Percentiles rank a stretch among this genome's conserved stretches.
phyloP scores from a whole-genome alignment of 371 early-diverging fungal genomes.

The Mucor sp. region DNA sequence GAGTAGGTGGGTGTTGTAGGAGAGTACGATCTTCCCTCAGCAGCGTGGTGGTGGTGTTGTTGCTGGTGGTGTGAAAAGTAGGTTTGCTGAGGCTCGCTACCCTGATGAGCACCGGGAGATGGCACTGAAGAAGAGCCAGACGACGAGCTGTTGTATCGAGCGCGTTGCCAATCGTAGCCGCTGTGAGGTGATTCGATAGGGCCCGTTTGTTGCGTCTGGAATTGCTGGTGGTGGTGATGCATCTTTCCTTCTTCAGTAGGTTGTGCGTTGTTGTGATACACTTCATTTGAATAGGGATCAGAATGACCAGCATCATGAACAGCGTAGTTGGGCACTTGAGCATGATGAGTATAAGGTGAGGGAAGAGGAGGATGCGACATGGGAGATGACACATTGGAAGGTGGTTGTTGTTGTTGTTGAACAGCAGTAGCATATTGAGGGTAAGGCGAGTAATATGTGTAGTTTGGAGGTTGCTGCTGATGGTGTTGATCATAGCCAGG shows the following conservation, averaged over 20 bases:
- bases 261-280: background rate
- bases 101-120: constrained; percentile 17
- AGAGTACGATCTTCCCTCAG: constrained; percentile 8
- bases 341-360: constrained; percentile 17
- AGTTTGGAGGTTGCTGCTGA: background rate
- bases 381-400: constrained; percentile 10
- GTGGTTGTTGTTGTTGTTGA: background rate
- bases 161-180: constrained; percentile 25
- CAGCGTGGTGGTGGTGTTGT: background rate
- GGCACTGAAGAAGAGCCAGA: constrained; percentile 26
- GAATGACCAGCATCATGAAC: constrained; percentile 13
- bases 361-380: constrained; percentile 18
- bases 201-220: constrained; percentile 17
- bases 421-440: background rate
- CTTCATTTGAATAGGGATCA: constrained; percentile 11
- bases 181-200: constrained; percentile 19
- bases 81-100: constrained; percentile 7
- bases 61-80: constrained; percentile 4
- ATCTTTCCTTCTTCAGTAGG: constrained; percentile 6
- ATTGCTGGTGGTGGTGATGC: constrained; percentile 4
- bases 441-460: background rate
- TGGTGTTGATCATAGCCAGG: background rate
- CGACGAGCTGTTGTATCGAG: constrained; percentile 25
- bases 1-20: constrained; percentile 16
- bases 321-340: constrained; percentile 8